These are phyloP conservation scores for Avena insularis DNA, from an alignment of 176 grass and related monocot species.

Conservation along the genomic window DNA sequence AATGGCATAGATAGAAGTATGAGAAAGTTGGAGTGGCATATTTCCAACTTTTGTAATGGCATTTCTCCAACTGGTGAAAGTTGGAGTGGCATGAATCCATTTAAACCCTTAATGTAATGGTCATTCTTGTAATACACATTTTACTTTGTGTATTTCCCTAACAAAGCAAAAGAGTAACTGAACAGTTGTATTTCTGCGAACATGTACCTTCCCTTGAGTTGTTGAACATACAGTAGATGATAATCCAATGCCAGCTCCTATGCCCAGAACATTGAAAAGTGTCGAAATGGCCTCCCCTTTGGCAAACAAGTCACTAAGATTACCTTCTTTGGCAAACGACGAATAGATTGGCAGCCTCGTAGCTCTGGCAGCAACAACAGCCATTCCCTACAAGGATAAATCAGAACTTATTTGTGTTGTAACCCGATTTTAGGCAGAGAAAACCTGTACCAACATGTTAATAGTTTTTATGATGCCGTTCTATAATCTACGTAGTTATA, in stretches of 20 bases:
- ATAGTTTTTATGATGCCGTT: not conserved
- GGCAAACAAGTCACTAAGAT: conserved; percentile 95
- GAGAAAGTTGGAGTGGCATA: too few relatives aligned
- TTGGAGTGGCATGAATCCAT: too few relatives aligned
- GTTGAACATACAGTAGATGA: conserved; percentile 90
- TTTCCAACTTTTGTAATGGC: too few relatives aligned
- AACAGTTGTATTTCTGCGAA: conserved; percentile 7
- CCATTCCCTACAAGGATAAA: conserved; percentile 71
- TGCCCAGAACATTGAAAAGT: conserved; percentile 85
- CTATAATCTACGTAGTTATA: conserved; percentile 13
- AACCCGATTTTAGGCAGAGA: conserved; percentile 23
- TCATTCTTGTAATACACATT: not conserved
- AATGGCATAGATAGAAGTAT: too few relatives aligned
- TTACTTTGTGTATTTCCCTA: not conserved
- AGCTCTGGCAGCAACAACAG: conserved; percentile 87
- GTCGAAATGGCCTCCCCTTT: conserved; percentile 99
- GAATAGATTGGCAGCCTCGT: conserved; percentile 95
- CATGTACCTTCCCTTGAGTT: conserved; percentile 89
- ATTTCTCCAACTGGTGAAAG: too few relatives aligned
- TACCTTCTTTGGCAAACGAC: conserved; percentile 98
- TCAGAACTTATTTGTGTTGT: not conserved
- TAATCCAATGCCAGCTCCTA: conserved; percentile 86
- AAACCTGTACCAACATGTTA: not conserved
- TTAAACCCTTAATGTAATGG: too few relatives aligned
- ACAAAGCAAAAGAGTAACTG: conserved; percentile 18